Conservation (phyloP, 345 rosid species). For the Rhodamnia argentea region DNA sequence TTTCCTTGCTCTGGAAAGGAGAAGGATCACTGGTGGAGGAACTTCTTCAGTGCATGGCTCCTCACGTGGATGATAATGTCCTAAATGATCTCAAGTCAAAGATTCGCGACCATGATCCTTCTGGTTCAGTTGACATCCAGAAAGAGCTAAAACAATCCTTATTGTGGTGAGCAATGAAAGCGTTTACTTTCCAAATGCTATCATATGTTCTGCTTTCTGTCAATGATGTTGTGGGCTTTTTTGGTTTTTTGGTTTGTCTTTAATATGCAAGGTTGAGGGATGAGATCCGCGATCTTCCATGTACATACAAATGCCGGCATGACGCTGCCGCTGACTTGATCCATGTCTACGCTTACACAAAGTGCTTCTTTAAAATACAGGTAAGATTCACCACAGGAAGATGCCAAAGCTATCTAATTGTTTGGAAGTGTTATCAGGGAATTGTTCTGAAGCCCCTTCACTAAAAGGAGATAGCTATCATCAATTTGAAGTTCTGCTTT, state of each 20-base stretch:
- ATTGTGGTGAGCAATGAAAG: slow-evolving; percentile 58
- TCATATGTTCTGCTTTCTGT: background rate
- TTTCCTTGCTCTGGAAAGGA: slow-evolving; percentile 77
- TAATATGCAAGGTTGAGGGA: slow-evolving; percentile 74
- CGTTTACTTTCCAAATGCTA: background rate
- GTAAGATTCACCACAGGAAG: slow-evolving; percentile 24
- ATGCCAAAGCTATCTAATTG: background rate
- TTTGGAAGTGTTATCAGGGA: background rate
- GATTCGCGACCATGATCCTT: slow-evolving; percentile 65
- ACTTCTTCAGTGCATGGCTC: slow-evolving; percentile 74
- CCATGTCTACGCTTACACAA: slow-evolving; percentile 86
- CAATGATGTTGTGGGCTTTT: background rate
- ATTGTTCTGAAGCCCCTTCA: background rate
- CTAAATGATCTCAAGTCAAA: slow-evolving; percentile 66
- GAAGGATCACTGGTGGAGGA: slow-evolving; percentile 86
- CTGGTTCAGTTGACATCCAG: slow-evolving; percentile 45
- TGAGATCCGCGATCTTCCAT: slow-evolving; percentile 77
- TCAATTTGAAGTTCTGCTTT: background rate
- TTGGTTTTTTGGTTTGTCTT: background rate
- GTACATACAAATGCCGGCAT: slow-evolving; percentile 86
- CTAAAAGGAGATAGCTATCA: background rate
- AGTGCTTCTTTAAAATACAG: slow-evolving; percentile 68
- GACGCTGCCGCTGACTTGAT: slow-evolving; percentile 99
- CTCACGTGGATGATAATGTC: slow-evolving; percentile 48
- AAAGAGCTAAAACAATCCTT: slow-evolving; percentile 77